These are phyloP conservation scores for Logfia minima DNA, from an alignment of 129 eudicot species.

Conservation along the genomic window DNA sequence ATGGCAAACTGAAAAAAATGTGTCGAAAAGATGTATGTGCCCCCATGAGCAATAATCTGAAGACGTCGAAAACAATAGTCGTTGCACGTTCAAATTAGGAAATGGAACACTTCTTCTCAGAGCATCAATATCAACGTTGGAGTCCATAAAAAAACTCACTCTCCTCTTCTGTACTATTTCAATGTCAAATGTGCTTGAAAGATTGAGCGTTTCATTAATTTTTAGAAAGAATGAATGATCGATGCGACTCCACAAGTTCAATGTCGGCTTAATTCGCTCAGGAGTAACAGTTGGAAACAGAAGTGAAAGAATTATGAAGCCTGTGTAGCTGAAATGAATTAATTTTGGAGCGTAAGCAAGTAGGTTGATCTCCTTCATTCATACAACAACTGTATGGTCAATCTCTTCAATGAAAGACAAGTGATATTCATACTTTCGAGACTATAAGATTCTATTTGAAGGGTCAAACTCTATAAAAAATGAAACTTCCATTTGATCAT, in stretches of 20 bases:
- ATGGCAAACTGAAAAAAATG: constrained; percentile 17
- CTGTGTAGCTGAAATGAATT: neutral
- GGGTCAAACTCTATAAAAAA: neutral
- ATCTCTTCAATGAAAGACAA: neutral
- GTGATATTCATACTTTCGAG: neutral
- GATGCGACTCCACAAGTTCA: neutral
- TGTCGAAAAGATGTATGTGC: neutral
- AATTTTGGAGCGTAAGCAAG: neutral
- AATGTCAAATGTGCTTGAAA: neutral
- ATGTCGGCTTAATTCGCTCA: neutral
- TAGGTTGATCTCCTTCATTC: neutral
- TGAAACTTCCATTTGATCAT: neutral
- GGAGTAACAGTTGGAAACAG: no score
- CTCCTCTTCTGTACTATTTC: neutral
- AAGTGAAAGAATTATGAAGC: neutral
- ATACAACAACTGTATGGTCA: neutral
- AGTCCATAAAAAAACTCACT: neutral
- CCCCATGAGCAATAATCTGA: neutral
- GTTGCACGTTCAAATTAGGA: neutral
- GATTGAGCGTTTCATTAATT: neutral
- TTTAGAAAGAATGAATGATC: neutral
- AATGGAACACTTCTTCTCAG: neutral
- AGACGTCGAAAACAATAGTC: neutral
- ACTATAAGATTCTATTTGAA: neutral
- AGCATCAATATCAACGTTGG: neutral